Base-by-base conservation (phyloP, 768 basidiomycete species). In the Amanita subjunquillea region DNA sequence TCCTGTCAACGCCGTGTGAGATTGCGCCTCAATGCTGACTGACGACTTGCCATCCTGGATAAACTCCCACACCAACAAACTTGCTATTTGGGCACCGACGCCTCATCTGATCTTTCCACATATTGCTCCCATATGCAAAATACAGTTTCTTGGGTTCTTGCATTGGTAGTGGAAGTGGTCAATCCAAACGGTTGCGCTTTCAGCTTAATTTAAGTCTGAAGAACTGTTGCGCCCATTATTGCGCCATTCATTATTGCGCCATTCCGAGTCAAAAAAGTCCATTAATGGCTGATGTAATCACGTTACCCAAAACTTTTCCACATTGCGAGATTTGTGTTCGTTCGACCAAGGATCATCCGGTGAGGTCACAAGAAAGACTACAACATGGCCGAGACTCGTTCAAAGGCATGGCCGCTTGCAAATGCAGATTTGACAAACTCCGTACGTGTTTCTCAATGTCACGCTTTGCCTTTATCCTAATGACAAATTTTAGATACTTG, bases 381-480 rank as follows among this genome's bases (percentile, higher is more conserved):
- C 46, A 69, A 64, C 65, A 88, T 86, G 82, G 75, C 81, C 48
- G 83, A 88, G 58, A 68, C 72, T 44, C 79, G 76, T 64, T 76
- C 80, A 60, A 92, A 91, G 73, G 91, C 91, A 52, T 95, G 86
- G 83, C 93, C 93, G 47, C 73, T 88, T 40, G 90, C 96, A 54
- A 78, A 86, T 55, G 85, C 91, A 23, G 71, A 79, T 44, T 77
- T 99, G 62, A 96, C 93, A 63, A 94, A 97, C 77, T 80, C 87
- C 59, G 93, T 93, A 59, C 54, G 80, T 69, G 50, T 42, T 36
- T 36, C 46, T 34, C 29, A 8, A 25, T 1, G 51, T 20, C 8
- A 4, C 9, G 3, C 13, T 15, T 13, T 15, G 12, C 9, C 39
- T 56, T 54, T 39, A 44, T 34, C 17, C 8, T 45, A 30, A 46